Evolutionary conservation across 192 early-diverging fungal species (phyloP).

Genomic region (Pecoramyces ruminantium): DNA sequence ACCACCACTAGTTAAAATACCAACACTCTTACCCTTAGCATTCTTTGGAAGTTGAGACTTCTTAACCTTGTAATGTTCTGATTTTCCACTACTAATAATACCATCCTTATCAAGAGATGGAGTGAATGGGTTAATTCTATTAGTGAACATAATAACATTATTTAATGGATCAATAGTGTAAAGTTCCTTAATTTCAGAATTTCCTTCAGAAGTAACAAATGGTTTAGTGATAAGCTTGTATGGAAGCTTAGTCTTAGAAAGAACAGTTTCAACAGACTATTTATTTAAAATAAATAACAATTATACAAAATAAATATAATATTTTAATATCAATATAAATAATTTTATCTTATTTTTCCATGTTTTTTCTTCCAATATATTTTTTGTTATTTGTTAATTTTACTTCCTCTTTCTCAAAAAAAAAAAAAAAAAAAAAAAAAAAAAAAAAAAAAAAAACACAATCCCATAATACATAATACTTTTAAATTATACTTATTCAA

Average conservation of each 20-base stretch:
- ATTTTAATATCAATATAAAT: too few species aligned
- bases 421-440: too few species aligned
- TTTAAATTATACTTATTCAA: too few species aligned
- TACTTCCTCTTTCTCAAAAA: too few species aligned
- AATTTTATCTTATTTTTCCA: too few species aligned
- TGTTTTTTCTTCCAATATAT: too few species aligned
- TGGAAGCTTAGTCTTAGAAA: background rate
- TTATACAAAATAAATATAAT: too few species aligned
- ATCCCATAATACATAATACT: too few species aligned
- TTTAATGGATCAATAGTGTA: conserved; percentile 61
- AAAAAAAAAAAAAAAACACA: too few species aligned
- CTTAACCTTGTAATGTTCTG: conserved; percentile 5
- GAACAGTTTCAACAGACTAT: background rate
- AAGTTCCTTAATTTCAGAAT: conserved; percentile 7
- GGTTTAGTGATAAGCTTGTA: background rate
- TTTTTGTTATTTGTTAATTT: too few species aligned
- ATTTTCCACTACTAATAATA: background rate
- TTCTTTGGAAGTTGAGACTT: background rate
- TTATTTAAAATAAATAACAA: too few species aligned
- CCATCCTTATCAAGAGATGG: conserved; percentile 8
- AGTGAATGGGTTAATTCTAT: conserved; percentile 30
- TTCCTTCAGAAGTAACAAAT: background rate
- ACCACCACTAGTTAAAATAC: conserved; percentile 83
- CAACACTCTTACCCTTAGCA: conserved; percentile 50
- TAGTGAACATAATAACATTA: conserved; percentile 58